Base-by-base conservation (phyloP, 176 grass and related monocot species). In the Eleusine coracana region DNA sequence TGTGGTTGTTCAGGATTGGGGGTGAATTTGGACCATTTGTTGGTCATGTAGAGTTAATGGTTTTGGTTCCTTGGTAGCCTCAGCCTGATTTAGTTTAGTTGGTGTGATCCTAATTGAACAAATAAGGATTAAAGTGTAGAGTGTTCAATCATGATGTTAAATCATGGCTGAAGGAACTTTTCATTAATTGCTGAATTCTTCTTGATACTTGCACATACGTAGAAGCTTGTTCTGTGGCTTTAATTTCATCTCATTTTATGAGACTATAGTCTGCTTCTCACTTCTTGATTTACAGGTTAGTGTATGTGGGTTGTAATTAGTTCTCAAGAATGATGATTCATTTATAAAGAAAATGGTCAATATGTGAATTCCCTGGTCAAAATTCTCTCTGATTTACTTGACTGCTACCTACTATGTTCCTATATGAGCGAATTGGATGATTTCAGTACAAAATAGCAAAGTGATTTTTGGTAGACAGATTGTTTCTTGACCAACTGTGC, bases 371-470 rank as follows among this genome's bases (percentile, higher is more conserved):
- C 45, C 42, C 27, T 66, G 28, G 66, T 52, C 67, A 12, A 52
- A n/a, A 10, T 38, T 17, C 20, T 56, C 5, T 55, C 44, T 37
- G 21, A 40, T 38, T 54, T 28, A 46, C 69, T 16, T 77, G 23
- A 76, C 13, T 10, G 25, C 31, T 48, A 58, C 67, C 51, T 58
- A 41, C 20, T 51, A 29, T 5, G 0, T 83, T 38, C 29, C 36
- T 65, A n/a, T 66, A 74, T 50, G 29, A 66, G 42, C 44, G 49
- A 8, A 73, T 49, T 42, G 41, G 17, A 37, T 21, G 12, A 64
- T 50, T 15, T 63, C 31, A 82, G 73, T 79, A 73, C 3, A 63
- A 64, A 74, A 74, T 36, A 65, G 12, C 29, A 74, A 74, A 51
- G 29, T 71, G 38, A 70, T 18, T 77, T 56, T 77, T 70, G 3